These are phyloP conservation scores for Calocera cornea DNA, from an alignment of 768 basidiomycete species.

Conservation along the genomic window DNA sequence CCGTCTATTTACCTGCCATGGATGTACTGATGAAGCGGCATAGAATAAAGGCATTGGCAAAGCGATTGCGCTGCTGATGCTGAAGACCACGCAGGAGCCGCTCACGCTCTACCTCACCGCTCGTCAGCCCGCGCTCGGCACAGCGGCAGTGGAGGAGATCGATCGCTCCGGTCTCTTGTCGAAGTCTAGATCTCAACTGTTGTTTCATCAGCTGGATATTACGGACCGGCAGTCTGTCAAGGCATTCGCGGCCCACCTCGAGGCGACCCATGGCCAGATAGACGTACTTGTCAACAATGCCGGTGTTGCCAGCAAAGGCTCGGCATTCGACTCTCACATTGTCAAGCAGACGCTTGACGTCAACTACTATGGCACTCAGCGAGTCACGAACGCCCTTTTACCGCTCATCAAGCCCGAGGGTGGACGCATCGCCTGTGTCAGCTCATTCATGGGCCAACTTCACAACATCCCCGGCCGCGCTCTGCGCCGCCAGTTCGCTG, in stretches of 20 bases:
- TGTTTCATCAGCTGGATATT: slow-evolving; percentile 13
- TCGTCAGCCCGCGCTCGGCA: not conserved
- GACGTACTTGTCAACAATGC: slow-evolving; percentile 17
- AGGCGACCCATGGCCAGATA: slow-evolving; percentile 11
- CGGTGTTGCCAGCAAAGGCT: slow-evolving; percentile 11
- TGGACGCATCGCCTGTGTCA: slow-evolving; percentile 15
- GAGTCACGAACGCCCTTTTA: slow-evolving; percentile 13
- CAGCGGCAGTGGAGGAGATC: not conserved
- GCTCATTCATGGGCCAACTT: slow-evolving; percentile 13
- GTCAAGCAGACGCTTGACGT: slow-evolving; percentile 13
- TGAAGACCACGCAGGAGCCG: not conserved
- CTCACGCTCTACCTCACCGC: not conserved
- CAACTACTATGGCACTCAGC: slow-evolving; percentile 15
- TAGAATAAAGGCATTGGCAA: slow-evolving; percentile 1
- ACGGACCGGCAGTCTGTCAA: slow-evolving; percentile 12
- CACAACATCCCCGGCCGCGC: slow-evolving; percentile 8
- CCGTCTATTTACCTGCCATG: not conserved
- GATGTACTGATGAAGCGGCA: not conserved
- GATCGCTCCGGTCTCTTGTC: not conserved
- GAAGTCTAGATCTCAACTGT: not conserved
- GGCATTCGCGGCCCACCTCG: slow-evolving; percentile 7
- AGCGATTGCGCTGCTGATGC: not conserved
- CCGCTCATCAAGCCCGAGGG: slow-evolving; percentile 13
- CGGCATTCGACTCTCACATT: slow-evolving; percentile 13
- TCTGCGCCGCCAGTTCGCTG: slow-evolving; percentile 10